Base-by-base conservation (phyloP, 164 flowering plant genomes). In the Dillenia turbinata region DNA sequence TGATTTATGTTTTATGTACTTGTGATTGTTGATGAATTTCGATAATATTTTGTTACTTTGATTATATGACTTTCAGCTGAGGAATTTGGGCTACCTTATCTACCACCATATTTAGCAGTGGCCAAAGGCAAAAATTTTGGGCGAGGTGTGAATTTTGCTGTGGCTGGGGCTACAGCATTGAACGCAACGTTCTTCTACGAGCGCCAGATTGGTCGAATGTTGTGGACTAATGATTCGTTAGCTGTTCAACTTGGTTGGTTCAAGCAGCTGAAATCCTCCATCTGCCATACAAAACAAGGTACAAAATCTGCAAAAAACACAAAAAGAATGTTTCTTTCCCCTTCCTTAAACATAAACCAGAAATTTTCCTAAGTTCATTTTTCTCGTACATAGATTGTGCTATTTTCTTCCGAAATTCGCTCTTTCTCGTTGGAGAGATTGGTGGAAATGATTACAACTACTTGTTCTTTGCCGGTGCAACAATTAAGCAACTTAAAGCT, bases 381-480 rank as follows among this genome's bases (percentile, higher is more conserved):
- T 33, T 4, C 7, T 33, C 0, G 40, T 2, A 33, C 40, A 33
- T 33, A 83, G 88, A 72, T 5, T 82, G 93, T 52, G 55, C 46
- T 0, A 49, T 56, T 1, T 76, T 63, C 69, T 76, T 85, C 43
- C 56, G 63, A 22, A 85, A 57, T 46, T 73, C 89, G 0, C 77
- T 87, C 9, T 82, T 87, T 73, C 49, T 83, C 1, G 75, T 88
- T 24, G 90, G 94, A 47, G 90, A 88, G 72, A 85, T 88, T 0
- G 89, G 94, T 8, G 85, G 81, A 7, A 88, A 88, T 53, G 89
- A 85, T 51, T 88, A 80, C 54, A 82, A 79, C 40, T 72, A 67
- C 16, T 53, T 71, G 0, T 62, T 74, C 43, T 57, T 69, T 9
- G 51, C 54, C 1, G 77, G 79, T 47, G 60, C 44, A 64, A 77